A percentile compares a stretch with the other conserved stretches of the same genome.
phyloP scores from a whole-genome alignment of 208 protist genomes.

The Naegleria fowleri region DNA sequence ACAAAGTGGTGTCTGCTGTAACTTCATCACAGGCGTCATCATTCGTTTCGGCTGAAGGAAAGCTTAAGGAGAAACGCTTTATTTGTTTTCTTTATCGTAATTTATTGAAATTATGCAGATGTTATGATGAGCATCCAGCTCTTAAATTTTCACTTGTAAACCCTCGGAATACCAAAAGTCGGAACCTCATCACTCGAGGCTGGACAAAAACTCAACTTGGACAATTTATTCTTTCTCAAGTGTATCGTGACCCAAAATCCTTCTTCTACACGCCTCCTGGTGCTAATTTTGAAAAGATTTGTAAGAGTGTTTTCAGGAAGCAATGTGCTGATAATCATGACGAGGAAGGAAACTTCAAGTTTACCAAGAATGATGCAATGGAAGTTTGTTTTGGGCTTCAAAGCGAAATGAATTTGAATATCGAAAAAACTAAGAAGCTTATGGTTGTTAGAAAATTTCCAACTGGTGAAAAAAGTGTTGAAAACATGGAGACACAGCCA shows the following conservation, averaged over 20 bases:
- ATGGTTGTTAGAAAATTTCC: neutral
- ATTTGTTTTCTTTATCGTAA: neutral
- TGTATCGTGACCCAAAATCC: neutral
- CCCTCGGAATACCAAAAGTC: neutral
- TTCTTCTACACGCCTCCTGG: neutral
- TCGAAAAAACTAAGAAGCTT: neutral
- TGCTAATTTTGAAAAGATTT: neutral
- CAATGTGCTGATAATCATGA: neutral
- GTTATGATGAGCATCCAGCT: neutral
- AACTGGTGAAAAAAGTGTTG: neutral
- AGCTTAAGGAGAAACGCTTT: neutral
- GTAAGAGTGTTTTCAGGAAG: neutral
- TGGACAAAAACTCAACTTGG: neutral
- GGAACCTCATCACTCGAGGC: neutral
- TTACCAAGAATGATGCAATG: neutral
- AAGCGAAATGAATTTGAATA: neutral
- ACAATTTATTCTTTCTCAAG: neutral
- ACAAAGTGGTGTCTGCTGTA: neutral
- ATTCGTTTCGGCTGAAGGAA: no score
- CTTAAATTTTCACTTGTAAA: neutral
- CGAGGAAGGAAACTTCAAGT: neutral
- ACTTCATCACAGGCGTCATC: no score
- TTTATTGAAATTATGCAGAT: neutral
- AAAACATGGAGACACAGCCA: neutral
- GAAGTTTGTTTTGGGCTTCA: neutral